Evolutionary conservation across 78 protist genomes (phyloP).

Genomic region (Dictyostelium discoideum): DNA sequence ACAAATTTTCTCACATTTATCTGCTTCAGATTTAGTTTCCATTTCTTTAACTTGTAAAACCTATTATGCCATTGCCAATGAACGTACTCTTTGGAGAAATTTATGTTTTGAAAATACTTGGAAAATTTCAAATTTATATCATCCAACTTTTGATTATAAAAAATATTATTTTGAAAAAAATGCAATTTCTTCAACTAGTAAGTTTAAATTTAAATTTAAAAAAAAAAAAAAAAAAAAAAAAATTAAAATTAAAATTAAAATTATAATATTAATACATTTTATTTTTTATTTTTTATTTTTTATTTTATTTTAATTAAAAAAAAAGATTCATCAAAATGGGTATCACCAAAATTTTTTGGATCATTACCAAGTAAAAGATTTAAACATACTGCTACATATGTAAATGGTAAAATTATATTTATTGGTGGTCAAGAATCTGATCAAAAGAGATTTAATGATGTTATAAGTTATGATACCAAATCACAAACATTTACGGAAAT

Average conservation of each 20-base stretch:
- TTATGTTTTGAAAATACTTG: slow-evolving; percentile 6
- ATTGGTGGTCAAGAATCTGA: slow-evolving; percentile 82
- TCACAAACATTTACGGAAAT: slow-evolving; percentile 56
- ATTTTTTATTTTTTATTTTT: neutral
- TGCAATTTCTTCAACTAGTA: slow-evolving; percentile 24
- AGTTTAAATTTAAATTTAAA: too few species aligned
- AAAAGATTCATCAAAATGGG: slow-evolving; percentile 41
- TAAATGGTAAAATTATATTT: slow-evolving; percentile 56
- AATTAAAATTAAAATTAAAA: too few species aligned
- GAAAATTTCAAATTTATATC: slow-evolving; percentile 18
- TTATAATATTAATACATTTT: neutral
- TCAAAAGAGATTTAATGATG: slow-evolving; percentile 75
- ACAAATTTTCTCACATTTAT: slow-evolving; percentile 4
- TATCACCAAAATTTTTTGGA: slow-evolving; percentile 53
- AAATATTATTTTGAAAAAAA: slow-evolving; percentile 54
- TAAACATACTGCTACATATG: slow-evolving; percentile 73
- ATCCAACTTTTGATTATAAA: slow-evolving; percentile 55
- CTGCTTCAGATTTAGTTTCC: slow-evolving; percentile 12
- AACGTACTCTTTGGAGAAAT: slow-evolving; percentile 63
- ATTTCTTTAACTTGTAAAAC: neutral
- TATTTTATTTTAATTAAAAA: neutral
- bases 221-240: too few species aligned
- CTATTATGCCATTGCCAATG: slow-evolving; percentile 26
- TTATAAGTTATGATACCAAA: slow-evolving; percentile 57
- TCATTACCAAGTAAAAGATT: slow-evolving; percentile 58